Conservation (phyloP, 2,329 filamentous ascomycete genomes). For the Stagonosporopsis rhizophila region DNA sequence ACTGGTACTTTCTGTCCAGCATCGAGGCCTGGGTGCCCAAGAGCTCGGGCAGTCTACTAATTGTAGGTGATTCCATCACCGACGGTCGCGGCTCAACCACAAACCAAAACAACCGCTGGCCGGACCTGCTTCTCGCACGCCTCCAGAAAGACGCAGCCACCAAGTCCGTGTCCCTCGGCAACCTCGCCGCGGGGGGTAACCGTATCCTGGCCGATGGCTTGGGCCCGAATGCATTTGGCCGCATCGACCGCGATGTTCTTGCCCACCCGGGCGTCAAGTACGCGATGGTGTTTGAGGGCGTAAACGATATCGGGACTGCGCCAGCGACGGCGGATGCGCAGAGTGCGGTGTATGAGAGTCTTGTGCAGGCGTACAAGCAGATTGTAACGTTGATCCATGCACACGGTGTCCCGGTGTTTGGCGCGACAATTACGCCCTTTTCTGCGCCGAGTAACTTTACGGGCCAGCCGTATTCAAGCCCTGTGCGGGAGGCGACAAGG, state of each 20-base stretch:
- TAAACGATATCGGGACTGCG: conserved; percentile 67
- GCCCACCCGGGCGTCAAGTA: conserved; percentile 64
- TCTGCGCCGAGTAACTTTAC: conserved; percentile 50
- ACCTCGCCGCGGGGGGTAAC: conserved; percentile 75
- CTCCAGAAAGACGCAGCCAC: conserved; percentile 52
- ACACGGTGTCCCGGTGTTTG: conserved; percentile 64
- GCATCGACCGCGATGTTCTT: conserved; percentile 70
- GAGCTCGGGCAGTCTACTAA: conserved; percentile 55
- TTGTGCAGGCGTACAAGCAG: conserved; percentile 66
- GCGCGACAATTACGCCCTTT: conserved; percentile 72
- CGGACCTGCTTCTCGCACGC: conserved; percentile 52
- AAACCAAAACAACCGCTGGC: conserved; percentile 64
- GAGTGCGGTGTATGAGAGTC: conserved; percentile 54
- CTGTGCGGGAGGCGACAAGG: conserved; percentile 63
- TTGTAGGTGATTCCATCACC: conserved; percentile 71
- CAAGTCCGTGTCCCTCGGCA: conserved; percentile 63
- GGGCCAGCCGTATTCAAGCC: conserved; percentile 62
- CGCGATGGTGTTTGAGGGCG: conserved; percentile 71
- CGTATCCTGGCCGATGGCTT: conserved; percentile 67
- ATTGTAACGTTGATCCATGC: conserved; percentile 64
- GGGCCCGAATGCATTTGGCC: conserved; percentile 66
- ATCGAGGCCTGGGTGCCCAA: conserved; percentile 63
- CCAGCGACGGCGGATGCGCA: conserved; percentile 56
- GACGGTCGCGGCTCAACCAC: conserved; percentile 68
- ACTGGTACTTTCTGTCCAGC: conserved; percentile 65